Evolutionary conservation across 1,284 basidiomycete genomes (phyloP), one percentile per base, ranked within the genome.

Genomic region (Peniophora sp.): DNA sequence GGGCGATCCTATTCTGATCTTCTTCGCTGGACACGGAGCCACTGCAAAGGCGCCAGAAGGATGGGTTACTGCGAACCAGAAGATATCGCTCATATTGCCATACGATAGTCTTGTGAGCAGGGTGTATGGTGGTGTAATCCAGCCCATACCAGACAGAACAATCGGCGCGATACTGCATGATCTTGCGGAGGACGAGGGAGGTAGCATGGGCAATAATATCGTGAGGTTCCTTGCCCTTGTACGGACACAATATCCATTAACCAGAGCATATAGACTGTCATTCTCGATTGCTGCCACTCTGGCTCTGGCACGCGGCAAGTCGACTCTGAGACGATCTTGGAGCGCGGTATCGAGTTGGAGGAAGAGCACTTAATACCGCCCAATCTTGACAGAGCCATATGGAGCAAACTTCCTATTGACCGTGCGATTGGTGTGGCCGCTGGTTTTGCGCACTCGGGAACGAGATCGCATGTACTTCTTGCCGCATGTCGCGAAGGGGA

Each of bases 201-300:
- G 51, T 27, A n/a, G 27, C 5, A 66, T 65, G 49, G 68, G 69
- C 3, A 58, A 67, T 44, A 69, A 69, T 50, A 66, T 70, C 27
- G 67, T 68, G 45, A 49, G 68, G 36, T 32, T n/a, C 2, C 43
- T 19, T 50, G 17, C 20, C 50, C 5, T 35, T 17, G 39, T 39
- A 32, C 43, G 41, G 50, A 22, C 1, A 22, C 10, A 45, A 9
- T 52, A n/a, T 11, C 20, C 48, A 45, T 41, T 32, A 12, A 32
- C n/a, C 5, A 32, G 5, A 12, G 38, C 16, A 5, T 17, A 3
- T 34, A 69, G 68, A 70, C 68, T 8, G 55, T 70, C 10, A 69
- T 72, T 34, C 55, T 72, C n/a, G 69, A 71, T 52, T 69, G 67
- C 45, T 70, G 70, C 53, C 61, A 62, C 52, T 68, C 69, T 10